Percentiles rank a stretch among this genome's conserved stretches.
Conservation (phyloP, 2,329 filamentous ascomycete genomes). For the Tolypocladium ovalisporum region DNA sequence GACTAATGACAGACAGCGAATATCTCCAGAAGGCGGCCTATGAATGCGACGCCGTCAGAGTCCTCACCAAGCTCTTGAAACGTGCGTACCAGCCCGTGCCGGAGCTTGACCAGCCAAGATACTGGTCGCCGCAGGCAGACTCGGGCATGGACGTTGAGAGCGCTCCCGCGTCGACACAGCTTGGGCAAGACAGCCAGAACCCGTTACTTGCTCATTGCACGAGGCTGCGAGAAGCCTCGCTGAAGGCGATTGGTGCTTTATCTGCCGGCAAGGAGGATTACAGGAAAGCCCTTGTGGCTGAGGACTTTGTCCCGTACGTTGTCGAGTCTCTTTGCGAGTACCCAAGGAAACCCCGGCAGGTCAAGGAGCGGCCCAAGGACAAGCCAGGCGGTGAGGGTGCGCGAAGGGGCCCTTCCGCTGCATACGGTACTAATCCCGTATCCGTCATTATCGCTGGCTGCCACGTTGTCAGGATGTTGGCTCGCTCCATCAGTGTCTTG, state of each 20-base stretch:
- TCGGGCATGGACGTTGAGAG: slow-evolving; percentile 21
- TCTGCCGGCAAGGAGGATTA: slow-evolving; percentile 74
- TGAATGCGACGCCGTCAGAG: slow-evolving; percentile 44
- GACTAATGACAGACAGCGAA: slow-evolving; percentile 67
- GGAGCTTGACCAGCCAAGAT: slow-evolving; percentile 15
- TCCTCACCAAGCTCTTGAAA: slow-evolving; percentile 36
- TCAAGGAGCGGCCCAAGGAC: slow-evolving; percentile 29
- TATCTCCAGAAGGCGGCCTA: slow-evolving; percentile 72
- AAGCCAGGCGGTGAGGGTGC: slow-evolving; percentile 22
- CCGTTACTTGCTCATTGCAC: slow-evolving; percentile 56
- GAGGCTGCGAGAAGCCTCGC: slow-evolving; percentile 61
- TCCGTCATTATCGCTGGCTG: slow-evolving; percentile 78
- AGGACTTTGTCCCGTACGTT: slow-evolving; percentile 71
- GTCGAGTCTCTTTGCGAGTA: slow-evolving; percentile 64
- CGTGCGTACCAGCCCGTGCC: slow-evolving; percentile 37
- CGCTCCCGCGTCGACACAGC: slow-evolving; percentile 27
- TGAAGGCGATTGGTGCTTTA: slow-evolving; percentile 74
- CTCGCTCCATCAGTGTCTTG: slow-evolving; percentile 73
- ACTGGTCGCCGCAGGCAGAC: slow-evolving; percentile 28
- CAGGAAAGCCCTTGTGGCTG: slow-evolving; percentile 69
- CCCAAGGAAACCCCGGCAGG: slow-evolving; percentile 35
- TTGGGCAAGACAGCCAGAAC: slow-evolving; percentile 52
- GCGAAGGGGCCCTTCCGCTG: slow-evolving; percentile 20
- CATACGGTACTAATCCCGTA: slow-evolving; percentile 63
- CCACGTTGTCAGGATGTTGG: slow-evolving; percentile 68